Percentiles rank a stretch among this genome's conserved stretches.
These are phyloP conservation scores for Ophiognomonia clavigignenti-juglandacearum DNA, from an alignment of 2,329 filamentous ascomycete genomes.

Conservation along the genomic window DNA sequence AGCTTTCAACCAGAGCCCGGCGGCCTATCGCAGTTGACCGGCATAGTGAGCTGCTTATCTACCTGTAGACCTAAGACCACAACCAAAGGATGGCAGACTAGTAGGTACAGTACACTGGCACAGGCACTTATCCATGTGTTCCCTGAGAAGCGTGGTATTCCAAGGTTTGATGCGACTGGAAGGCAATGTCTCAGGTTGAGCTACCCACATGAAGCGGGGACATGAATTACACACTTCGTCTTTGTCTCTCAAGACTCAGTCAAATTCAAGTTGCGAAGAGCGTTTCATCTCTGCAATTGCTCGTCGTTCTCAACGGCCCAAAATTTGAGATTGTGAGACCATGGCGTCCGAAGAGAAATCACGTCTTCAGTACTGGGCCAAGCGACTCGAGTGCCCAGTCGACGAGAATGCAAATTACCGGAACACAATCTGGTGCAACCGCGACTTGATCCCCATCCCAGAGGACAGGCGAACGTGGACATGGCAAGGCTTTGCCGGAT, in stretches of 20 bases:
- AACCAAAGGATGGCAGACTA: too few species aligned
- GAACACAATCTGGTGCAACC: constrained; percentile 28
- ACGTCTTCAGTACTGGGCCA: constrained; percentile 12
- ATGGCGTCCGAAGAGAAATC: constrained; percentile 1
- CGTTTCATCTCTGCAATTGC: too few species aligned
- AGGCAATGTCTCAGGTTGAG: too few species aligned
- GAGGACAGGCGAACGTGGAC: constrained; percentile 23
- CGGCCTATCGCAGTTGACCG: not conserved
- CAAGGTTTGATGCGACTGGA: too few species aligned
- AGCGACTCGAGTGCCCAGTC: constrained; percentile 15
- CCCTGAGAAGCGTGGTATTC: too few species aligned
- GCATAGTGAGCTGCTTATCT: not conserved
- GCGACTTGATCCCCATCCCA: constrained; percentile 26
- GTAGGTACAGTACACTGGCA: too few species aligned
- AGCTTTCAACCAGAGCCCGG: not conserved
- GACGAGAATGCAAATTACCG: constrained; percentile 25
- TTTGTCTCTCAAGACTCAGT: too few species aligned
- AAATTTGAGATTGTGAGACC: not conserved
- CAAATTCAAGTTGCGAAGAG: too few species aligned
- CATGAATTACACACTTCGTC: too few species aligned
- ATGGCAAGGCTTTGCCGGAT: constrained; percentile 26
- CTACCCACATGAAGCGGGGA: too few species aligned
- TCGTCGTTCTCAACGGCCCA: not conserved
- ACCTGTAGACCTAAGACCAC: too few species aligned
- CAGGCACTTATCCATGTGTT: too few species aligned